Evolutionary conservation across 2,329 filamentous ascomycete species (phyloP).

Genomic region (Aureobasidium sp.): DNA sequence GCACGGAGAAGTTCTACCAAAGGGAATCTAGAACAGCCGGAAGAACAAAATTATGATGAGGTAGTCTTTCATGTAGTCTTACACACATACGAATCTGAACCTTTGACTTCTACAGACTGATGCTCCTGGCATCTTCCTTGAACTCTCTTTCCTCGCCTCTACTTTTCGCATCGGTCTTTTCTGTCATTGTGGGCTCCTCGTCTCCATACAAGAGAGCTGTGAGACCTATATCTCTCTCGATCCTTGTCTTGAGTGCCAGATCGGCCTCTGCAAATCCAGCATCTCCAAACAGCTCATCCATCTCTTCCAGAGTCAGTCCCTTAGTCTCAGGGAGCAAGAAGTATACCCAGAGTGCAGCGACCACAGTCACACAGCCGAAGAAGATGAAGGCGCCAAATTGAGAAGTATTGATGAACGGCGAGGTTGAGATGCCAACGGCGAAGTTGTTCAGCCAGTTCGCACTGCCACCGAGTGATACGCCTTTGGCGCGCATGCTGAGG

Average conservation of each 20-base stretch:
- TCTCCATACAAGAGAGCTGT: slow-evolving; percentile 14
- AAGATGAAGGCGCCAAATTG: slow-evolving; percentile 19
- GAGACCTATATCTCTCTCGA: slow-evolving; percentile 16
- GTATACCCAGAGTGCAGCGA: slow-evolving; percentile 16
- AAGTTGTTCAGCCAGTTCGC: slow-evolving; percentile 18
- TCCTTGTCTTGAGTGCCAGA: slow-evolving; percentile 13
- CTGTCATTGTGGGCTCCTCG: not conserved
- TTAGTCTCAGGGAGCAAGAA: slow-evolving; percentile 22
- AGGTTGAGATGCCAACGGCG: slow-evolving; percentile 16
- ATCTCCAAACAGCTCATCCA: slow-evolving; percentile 21
- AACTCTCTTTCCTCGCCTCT: slow-evolving; percentile 3
- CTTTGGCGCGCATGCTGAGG: slow-evolving; percentile 19
- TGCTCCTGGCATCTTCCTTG: not conserved
- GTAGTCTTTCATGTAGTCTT: not conserved
- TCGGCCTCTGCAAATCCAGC: slow-evolving; percentile 23
- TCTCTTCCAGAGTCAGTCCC: slow-evolving; percentile 20
- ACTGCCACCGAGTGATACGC: slow-evolving; percentile 17
- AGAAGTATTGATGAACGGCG: slow-evolving; percentile 14
- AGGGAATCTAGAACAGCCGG: too few species aligned
- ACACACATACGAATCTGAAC: not conserved
- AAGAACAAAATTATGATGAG: too few species aligned
- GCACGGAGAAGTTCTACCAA: too few species aligned
- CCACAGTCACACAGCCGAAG: slow-evolving; percentile 16
- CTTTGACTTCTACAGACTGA: not conserved
- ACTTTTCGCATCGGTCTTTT: not conserved